phyloP scores from a whole-genome alignment of 257 asterid genomes.

The Ajuga chamaepitys region DNA sequence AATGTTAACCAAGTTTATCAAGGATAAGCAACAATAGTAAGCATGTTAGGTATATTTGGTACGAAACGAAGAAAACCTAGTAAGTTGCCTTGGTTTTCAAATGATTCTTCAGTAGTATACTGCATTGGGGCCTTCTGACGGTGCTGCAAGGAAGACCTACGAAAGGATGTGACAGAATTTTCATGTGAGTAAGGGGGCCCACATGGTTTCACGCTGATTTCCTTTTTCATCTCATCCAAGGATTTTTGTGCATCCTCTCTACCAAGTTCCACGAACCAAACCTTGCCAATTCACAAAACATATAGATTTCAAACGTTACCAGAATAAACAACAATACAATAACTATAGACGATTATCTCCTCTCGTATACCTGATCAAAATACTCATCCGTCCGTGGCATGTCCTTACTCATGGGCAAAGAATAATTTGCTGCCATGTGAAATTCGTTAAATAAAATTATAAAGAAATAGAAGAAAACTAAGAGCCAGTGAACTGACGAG shows the following conservation, averaged over 20 bases:
- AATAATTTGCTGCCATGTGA: slow-evolving; percentile 34
- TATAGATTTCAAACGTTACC: neutral
- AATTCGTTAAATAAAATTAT: neutral
- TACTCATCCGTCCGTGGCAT: slow-evolving; percentile 36
- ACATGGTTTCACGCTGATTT: slow-evolving; percentile 2
- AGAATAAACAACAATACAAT: neutral
- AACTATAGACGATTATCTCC: neutral
- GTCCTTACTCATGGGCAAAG: slow-evolving; percentile 44
- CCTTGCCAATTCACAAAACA: slow-evolving; percentile 6
- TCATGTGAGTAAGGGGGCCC: too few species aligned
- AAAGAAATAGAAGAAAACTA: neutral
- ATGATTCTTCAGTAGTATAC: slow-evolving; percentile 5
- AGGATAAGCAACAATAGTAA: neutral
- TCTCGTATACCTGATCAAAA: slow-evolving; percentile 42
- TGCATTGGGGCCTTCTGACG: slow-evolving; percentile 12
- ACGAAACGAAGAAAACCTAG: slow-evolving; percentile 6
- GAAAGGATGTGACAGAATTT: neutral
- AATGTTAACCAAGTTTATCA: neutral
- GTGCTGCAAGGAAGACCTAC: slow-evolving; percentile 18
- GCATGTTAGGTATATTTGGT: neutral
- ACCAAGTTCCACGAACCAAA: slow-evolving; percentile 40
- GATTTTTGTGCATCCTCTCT: slow-evolving; percentile 36
- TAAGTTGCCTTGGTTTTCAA: slow-evolving; percentile 22
- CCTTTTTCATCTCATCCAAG: slow-evolving; percentile 50
- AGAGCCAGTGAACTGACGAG: slow-evolving; percentile 7